These are phyloP conservation scores for Geotrichum candidum DNA, from an alignment of 1,139 yeast genomes.

Conservation along the genomic window DNA sequence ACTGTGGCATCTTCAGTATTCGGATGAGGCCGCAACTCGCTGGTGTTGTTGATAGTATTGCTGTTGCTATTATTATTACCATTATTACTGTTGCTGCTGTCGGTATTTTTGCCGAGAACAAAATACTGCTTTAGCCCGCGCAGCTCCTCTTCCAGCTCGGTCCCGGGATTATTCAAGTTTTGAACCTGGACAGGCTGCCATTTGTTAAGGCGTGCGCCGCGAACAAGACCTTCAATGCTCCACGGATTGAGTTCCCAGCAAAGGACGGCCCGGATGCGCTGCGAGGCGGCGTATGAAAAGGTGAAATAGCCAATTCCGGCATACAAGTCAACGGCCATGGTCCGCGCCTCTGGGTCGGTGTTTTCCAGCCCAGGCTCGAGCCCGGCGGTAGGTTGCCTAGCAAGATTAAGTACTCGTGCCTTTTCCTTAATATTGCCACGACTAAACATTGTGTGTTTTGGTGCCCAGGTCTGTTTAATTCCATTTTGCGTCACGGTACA, in stretches of 20 bases:
- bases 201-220: slow-evolving; percentile 48
- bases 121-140: background rate
- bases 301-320: slow-evolving; percentile 87
- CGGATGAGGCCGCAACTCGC: background rate
- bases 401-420: slow-evolving; percentile 45
- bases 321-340: slow-evolving; percentile 61
- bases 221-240: slow-evolving; percentile 65
- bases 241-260: slow-evolving; percentile 88
- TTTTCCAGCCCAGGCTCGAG: too few species aligned
- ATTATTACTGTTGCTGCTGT: too few species aligned
- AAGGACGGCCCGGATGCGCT: slow-evolving; percentile 45
- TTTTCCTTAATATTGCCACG: slow-evolving; percentile 87
- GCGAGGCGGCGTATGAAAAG: slow-evolving; percentile 54
- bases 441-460: slow-evolving; percentile 78
- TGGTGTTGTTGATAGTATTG: background rate
- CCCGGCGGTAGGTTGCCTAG: background rate
- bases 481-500: slow-evolving; percentile 67
- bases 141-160: background rate
- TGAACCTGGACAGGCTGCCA: slow-evolving; percentile 32
- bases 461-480: slow-evolving; percentile 77
- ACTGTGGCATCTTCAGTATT: background rate
- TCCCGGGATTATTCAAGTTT: slow-evolving; percentile 23
- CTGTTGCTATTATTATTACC: background rate
- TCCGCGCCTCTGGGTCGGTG: slow-evolving; percentile 14
- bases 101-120: background rate